Evolutionary conservation across 176 grass and related monocot genomes (phyloP).

Genomic region (Aegilops longissima): DNA sequence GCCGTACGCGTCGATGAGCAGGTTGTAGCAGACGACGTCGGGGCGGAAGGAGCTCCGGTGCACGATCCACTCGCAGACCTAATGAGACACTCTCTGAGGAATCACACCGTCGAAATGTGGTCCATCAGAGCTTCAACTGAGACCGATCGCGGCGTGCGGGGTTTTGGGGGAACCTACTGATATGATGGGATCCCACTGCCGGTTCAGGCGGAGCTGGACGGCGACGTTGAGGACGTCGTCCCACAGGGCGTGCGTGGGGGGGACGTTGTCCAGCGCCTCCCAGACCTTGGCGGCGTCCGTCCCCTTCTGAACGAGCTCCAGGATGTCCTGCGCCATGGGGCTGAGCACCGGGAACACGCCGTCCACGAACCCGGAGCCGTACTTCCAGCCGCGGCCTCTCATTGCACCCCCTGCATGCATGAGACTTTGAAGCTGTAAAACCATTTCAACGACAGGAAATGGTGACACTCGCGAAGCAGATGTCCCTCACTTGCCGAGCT

Average conservation of each 20-base stretch:
- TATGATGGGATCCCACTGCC: conserved; percentile 70
- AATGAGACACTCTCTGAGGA: conserved; percentile 26
- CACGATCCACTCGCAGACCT: conserved; percentile 91
- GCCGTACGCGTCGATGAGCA: conserved; percentile 80
- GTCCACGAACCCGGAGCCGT: conserved; percentile 88
- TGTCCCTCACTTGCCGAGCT: not conserved
- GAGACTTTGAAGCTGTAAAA: not conserved
- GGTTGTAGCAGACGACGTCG: conserved; percentile 81
- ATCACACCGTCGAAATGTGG: conserved; percentile 12
- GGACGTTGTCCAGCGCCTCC: conserved; percentile 60
- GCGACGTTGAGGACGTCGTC: conserved; percentile 73
- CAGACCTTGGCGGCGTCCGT: conserved; percentile 51
- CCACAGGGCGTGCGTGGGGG: conserved; percentile 62
- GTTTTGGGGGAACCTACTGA: conserved; percentile 39
- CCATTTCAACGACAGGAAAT: not conserved
- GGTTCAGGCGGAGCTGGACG: conserved; percentile 72
- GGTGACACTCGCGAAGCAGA: not conserved
- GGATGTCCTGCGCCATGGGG: conserved; percentile 76
- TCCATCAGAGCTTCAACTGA: not conserved
- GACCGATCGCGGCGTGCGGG: not conserved
- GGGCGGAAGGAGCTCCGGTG: conserved; percentile 70
- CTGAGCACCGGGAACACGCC: conserved; percentile 87
- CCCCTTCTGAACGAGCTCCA: conserved; percentile 67
- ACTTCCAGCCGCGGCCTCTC: conserved; percentile 79
- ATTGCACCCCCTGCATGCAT: conserved; percentile 60